A percentile compares a stretch with the other conserved stretches of the same genome.
These are phyloP conservation scores for Macrolepiota fuliginosa DNA, from an alignment of 768 basidiomycete species.

Conservation along the genomic window DNA sequence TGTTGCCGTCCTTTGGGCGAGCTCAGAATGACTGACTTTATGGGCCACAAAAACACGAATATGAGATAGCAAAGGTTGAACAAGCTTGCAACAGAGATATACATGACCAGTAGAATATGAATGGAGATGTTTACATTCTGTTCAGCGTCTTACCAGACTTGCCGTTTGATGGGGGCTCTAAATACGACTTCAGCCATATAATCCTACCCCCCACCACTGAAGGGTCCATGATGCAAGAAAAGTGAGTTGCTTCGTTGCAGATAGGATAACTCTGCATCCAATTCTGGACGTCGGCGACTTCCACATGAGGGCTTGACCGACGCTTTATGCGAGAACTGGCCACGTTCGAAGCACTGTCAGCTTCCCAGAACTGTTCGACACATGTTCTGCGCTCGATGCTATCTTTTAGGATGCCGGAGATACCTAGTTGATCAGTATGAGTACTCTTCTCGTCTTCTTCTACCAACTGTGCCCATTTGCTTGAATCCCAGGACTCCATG, in stretches of 20 bases:
- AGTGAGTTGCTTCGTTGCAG: slow-evolving; percentile 34
- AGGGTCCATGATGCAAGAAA: slow-evolving; percentile 39
- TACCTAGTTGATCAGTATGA: not conserved
- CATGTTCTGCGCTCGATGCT: slow-evolving; percentile 31
- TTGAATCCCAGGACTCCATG: slow-evolving; percentile 23
- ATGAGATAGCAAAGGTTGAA: no score
- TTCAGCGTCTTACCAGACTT: not conserved
- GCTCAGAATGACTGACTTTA: no score
- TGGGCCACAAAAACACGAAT: no score
- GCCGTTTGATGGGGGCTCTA: not conserved
- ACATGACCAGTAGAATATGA: not conserved
- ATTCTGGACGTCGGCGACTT: slow-evolving; percentile 22
- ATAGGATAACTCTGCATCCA: slow-evolving; percentile 34
- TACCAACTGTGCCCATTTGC: slow-evolving; percentile 18
- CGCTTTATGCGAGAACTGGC: not conserved
- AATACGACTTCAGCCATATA: slow-evolving; percentile 29
- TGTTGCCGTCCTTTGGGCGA: no score
- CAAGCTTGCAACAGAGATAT: not conserved
- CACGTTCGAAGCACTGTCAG: not conserved
- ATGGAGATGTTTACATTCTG: not conserved
- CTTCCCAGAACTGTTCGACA: slow-evolving; percentile 21
- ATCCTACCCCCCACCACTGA: slow-evolving; percentile 30
- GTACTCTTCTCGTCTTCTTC: slow-evolving; percentile 1
- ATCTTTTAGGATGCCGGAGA: slow-evolving; percentile 25
- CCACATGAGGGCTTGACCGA: not conserved